phyloP scores from a whole-genome alignment of 2,329 filamentous ascomycete species.

The Tolypocladium sp. region DNA sequence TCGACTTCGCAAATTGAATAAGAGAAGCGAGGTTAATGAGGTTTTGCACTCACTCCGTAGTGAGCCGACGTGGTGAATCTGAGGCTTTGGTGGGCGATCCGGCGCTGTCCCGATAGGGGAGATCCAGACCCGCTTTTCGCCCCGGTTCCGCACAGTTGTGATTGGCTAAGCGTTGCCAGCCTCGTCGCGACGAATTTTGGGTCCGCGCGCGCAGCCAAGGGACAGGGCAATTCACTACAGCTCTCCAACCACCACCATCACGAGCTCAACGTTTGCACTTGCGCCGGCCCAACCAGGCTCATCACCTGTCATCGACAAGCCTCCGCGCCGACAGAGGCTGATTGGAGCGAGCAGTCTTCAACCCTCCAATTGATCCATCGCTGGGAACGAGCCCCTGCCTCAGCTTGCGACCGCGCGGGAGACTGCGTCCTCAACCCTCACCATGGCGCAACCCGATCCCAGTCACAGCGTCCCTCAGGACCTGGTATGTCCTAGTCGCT shows the following conservation, averaged over 20 bases:
- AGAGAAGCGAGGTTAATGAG: background rate
- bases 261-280: background rate
- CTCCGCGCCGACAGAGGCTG: background rate
- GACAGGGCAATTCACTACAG: background rate
- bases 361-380: background rate
- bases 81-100: background rate
- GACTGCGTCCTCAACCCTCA: conserved; percentile 6
- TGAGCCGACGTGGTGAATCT: too few relatives aligned
- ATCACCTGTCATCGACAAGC: background rate
- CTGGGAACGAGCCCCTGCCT: background rate
- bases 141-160: background rate
- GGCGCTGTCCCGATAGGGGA: background rate
- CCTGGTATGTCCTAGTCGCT: conserved; percentile 21
- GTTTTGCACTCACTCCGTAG: background rate
- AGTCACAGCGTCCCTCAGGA: conserved; percentile 33
- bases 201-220: conserved; percentile 13
- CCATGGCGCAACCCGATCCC: conserved; percentile 31
- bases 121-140: conserved; percentile 10
- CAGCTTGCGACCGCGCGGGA: background rate
- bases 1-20: background rate
- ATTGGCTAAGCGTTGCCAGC: conserved; percentile 19
- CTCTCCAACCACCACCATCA: background rate
- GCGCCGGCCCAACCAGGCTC: conserved; percentile 4
- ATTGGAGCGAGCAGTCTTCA: background rate
- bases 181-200: conserved; percentile 30